Percentiles rank a stretch among this genome's conserved stretches.
Conservation (phyloP, 176 grass and related monocot genomes). For the Oryza glumipatula region DNA sequence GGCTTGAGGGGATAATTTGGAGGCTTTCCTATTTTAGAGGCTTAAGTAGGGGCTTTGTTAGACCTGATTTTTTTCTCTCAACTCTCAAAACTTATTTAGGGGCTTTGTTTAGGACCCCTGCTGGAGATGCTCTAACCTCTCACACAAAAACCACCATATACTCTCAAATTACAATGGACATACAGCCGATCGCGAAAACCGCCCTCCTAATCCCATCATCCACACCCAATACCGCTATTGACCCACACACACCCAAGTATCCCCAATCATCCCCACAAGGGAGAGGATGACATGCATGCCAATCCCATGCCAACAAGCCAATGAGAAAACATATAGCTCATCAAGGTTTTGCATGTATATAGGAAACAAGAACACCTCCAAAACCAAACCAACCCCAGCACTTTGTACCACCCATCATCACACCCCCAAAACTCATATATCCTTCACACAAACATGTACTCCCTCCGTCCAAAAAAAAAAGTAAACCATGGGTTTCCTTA, state of each 20-base stretch:
- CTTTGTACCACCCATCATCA: constrained; percentile 5
- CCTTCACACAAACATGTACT: not conserved
- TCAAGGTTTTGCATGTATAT: not conserved
- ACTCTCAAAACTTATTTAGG: too few species aligned
- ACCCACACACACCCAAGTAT: not conserved
- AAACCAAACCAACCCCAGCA: not conserved
- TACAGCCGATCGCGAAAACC: not conserved
- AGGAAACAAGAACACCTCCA: not conserved
- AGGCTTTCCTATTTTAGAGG: too few species aligned
- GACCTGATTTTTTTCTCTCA: too few species aligned
- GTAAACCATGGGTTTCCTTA: too few species aligned
- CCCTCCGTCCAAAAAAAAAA: too few species aligned
- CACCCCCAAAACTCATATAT: not conserved
- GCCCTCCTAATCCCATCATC: not conserved
- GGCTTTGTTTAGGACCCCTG: too few species aligned
- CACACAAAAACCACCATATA: too few species aligned
- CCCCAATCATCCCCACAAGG: not conserved
- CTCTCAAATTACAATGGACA: too few species aligned
- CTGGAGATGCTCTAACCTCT: too few species aligned
- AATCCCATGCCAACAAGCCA: not conserved
- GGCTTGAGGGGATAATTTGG: too few species aligned
- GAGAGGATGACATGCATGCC: not conserved
- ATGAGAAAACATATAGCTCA: not conserved
- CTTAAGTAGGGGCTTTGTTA: too few species aligned
- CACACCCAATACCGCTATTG: not conserved